These are phyloP conservation scores for Groenewaldozyma auringiensis DNA, from an alignment of 1,139 yeast genomes.

Conservation along the genomic window DNA sequence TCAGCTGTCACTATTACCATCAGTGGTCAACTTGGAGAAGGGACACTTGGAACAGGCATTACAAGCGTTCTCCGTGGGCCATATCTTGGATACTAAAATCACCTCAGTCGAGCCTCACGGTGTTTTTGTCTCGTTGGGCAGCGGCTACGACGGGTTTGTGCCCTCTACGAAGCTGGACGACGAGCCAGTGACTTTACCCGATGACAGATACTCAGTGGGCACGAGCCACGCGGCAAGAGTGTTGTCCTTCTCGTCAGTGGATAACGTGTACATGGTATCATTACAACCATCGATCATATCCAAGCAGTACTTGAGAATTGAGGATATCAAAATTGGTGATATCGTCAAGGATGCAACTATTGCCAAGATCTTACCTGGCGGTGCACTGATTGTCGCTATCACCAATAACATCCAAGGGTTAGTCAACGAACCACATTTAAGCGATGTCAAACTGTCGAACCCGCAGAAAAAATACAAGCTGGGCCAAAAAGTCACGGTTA, in stretches of 20 bases:
- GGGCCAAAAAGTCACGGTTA: conserved; percentile 71
- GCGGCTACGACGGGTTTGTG: conserved; percentile 32
- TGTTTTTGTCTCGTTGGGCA: conserved; percentile 37
- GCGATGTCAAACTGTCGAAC: conserved; percentile 74
- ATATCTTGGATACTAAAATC: conserved; percentile 49
- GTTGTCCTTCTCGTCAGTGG: conserved; percentile 58
- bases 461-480: conserved; percentile 89
- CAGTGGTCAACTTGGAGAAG: conserved; percentile 33
- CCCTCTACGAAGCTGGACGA: conserved; percentile 60
- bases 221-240: conserved; percentile 72
- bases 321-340: conserved; percentile 74
- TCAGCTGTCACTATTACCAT: conserved; percentile 58
- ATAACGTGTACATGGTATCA: conserved; percentile 59
- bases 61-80: conserved; percentile 75
- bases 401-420: conserved; percentile 62
- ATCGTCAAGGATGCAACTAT: conserved; percentile 33
- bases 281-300: conserved; percentile 58
- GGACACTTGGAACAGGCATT: conserved; percentile 27
- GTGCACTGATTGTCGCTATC: conserved; percentile 38
- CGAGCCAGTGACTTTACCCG: conserved; percentile 36
- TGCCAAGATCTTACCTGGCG: conserved; percentile 6
- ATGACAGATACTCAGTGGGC: conserved; percentile 44
- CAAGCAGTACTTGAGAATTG: conserved; percentile 54
- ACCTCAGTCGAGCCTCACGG: conserved; percentile 43
- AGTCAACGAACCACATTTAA: conserved; percentile 69